These are phyloP conservation scores for Sphaerulina populicola DNA, from an alignment of 2,329 filamentous ascomycete genomes.

Conservation along the genomic window DNA sequence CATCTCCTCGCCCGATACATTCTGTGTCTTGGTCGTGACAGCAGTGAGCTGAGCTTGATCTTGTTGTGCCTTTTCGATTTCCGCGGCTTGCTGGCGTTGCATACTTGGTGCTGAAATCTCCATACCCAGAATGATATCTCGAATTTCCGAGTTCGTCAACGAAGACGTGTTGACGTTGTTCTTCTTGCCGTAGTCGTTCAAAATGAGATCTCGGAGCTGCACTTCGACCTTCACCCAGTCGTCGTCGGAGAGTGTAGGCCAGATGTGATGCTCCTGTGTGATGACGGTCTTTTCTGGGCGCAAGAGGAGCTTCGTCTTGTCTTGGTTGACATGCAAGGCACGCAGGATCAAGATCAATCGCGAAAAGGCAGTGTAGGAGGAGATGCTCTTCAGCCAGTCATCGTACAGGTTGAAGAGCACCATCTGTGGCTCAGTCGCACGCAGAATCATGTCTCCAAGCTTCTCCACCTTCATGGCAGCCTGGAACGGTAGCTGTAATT, in stretches of 20 bases:
- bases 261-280: conserved; percentile 97
- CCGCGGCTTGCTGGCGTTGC: conserved; percentile 95
- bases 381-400: conserved; percentile 97
- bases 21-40: conserved; percentile 96
- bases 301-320: conserved; percentile 93
- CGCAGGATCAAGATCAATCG: conserved; percentile 86
- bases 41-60: conserved; percentile 94
- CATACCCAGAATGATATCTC: conserved; percentile 98
- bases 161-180: conserved; percentile 99
- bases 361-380: conserved; percentile 96
- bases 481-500: conserved; percentile 95
- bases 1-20: conserved; percentile 93
- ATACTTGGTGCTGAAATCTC: conserved; percentile 96
- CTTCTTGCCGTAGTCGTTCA: conserved; percentile 99
- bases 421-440: conserved; percentile 99
- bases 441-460: conserved; percentile 95
- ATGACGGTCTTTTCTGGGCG: conserved; percentile 97
- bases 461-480: conserved; percentile 99
- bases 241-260: conserved; percentile 87
- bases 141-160: conserved; percentile 90
- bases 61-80: conserved; percentile 98
- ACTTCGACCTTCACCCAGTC: conserved; percentile 99
- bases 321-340: conserved; percentile 92
- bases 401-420: conserved; percentile 98
- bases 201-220: conserved; percentile 83